Conservation (phyloP, 176 grass and related monocot species). For the Triticum urartu region DNA sequence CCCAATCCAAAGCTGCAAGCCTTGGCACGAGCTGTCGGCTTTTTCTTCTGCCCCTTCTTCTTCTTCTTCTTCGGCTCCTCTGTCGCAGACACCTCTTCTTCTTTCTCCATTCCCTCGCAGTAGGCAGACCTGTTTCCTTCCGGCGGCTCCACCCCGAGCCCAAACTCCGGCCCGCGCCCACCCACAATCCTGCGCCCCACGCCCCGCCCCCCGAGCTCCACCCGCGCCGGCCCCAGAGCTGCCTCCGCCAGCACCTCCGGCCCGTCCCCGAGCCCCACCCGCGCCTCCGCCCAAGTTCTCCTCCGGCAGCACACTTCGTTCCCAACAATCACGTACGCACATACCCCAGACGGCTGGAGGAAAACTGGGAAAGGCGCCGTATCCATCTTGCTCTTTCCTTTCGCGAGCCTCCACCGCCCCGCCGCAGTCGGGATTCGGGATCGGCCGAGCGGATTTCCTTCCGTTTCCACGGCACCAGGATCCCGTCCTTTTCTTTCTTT, state of each 20-base stretch:
- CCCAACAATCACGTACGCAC: not conserved
- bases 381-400: not conserved
- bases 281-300: too few species aligned
- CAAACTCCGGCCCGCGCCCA: too few species aligned
- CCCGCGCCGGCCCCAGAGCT: too few species aligned
- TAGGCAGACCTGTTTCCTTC: too few species aligned
- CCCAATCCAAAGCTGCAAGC: not conserved
- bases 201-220: too few species aligned
- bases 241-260: too few species aligned
- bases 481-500: not conserved
- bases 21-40: slow-evolving; percentile 9
- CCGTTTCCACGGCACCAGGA: slow-evolving; percentile 24
- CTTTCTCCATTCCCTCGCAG: not conserved
- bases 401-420: not conserved
- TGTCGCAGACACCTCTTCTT: not conserved
- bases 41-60: not conserved
- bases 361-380: not conserved
- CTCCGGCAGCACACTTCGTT: too few species aligned
- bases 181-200: too few species aligned
- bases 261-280: too few species aligned
- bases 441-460: slow-evolving; percentile 11
- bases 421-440: not conserved
- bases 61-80: not conserved
- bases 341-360: not conserved
- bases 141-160: too few species aligned